Evolutionary conservation across 495 filamentous ascomycete species (phyloP).

Genomic region (Aspergillus cavernicola): DNA sequence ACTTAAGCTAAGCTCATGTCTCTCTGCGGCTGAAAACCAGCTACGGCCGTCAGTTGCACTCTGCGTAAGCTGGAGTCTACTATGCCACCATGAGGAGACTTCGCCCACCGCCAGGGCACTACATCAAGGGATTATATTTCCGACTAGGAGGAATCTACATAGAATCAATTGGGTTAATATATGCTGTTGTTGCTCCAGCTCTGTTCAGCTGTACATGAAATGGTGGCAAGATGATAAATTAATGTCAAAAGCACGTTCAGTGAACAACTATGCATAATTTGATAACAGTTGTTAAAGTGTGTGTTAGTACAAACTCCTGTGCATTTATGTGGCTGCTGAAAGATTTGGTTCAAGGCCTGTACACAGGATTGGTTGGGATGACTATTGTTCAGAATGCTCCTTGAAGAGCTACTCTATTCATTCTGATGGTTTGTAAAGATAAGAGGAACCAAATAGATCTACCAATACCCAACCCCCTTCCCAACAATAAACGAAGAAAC

Average conservation of each 20-base stretch:
- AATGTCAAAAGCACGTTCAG: no score
- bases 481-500: not conserved
- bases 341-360: no score
- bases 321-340: no score
- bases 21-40: not conserved
- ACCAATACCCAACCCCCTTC: not conserved
- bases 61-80: not conserved
- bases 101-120: not conserved
- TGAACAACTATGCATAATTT: no score
- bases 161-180: not conserved
- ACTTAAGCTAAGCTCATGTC: no score
- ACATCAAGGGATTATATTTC: not conserved
- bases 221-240: no score
- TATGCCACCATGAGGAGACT: not conserved
- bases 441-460: not conserved
- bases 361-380: no score
- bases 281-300: no score
- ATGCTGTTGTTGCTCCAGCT: no score
- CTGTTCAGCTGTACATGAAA: no score
- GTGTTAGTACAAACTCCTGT: no score
- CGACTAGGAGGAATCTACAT: not conserved
- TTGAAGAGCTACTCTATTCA: no score
- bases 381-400: not conserved
- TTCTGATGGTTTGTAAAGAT: not conserved
- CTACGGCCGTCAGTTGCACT: not conserved